These are phyloP conservation scores for Pichia rugopelliculosa DNA, from an alignment of 805 yeast genomes.

Conservation along the genomic window DNA sequence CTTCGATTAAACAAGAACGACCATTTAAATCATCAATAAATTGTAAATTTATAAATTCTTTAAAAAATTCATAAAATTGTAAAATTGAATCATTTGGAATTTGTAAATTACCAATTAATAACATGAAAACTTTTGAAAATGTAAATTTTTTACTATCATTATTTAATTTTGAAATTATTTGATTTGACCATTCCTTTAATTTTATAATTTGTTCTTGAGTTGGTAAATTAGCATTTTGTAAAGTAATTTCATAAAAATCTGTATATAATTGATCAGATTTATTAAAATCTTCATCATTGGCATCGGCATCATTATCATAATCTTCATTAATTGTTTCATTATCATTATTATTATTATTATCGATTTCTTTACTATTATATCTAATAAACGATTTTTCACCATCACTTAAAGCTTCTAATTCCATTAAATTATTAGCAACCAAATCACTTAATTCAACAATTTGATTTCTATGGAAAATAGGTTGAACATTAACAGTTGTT, in stretches of 20 bases:
- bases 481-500: slow-evolving; percentile 93
- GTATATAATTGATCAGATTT: slow-evolving; percentile 60
- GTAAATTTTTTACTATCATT: slow-evolving; percentile 35
- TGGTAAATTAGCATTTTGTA: slow-evolving; percentile 32
- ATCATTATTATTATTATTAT: not conserved
- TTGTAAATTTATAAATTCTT: slow-evolving; percentile 50
- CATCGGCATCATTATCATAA: not conserved
- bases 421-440: slow-evolving; percentile 58
- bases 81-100: slow-evolving; percentile 57
- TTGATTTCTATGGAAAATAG: slow-evolving; percentile 87
- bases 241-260: slow-evolving; percentile 43
- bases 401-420: slow-evolving; percentile 63
- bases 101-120: slow-evolving; percentile 56
- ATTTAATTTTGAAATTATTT: slow-evolving; percentile 38
- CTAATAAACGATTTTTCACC: slow-evolving; percentile 26
- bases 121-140: slow-evolving; percentile 64
- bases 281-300: slow-evolving; percentile 6
- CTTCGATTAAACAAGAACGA: slow-evolving; percentile 72
- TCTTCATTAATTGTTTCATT: slow-evolving; percentile 1
- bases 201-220: slow-evolving; percentile 25
- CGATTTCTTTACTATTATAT: slow-evolving; percentile 9
- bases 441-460: slow-evolving; percentile 78
- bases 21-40: slow-evolving; percentile 67
- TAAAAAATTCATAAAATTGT: slow-evolving; percentile 41
- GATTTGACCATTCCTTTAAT: slow-evolving; percentile 32